Evolutionary conservation across 495 filamentous ascomycete species (phyloP).

Genomic region (Xylaria castorea): DNA sequence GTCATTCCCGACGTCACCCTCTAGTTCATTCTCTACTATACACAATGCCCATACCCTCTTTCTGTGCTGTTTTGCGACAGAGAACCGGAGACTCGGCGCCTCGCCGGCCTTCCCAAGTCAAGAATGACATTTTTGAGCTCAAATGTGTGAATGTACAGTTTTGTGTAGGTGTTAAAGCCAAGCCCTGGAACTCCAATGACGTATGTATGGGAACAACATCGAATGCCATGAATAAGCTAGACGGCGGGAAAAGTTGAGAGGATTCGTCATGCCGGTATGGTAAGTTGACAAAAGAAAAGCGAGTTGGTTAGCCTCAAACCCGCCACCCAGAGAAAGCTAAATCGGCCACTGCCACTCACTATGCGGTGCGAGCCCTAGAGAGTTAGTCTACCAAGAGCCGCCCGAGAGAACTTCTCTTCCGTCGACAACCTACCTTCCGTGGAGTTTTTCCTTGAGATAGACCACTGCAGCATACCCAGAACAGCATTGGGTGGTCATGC

Average conservation of each 20-base stretch:
- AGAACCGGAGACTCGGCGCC: background rate
- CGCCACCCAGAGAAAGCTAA: background rate
- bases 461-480: constrained; percentile 75
- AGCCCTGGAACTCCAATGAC: constrained; percentile 19
- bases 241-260: constrained; percentile 2
- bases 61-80: background rate
- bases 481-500: constrained; percentile 75
- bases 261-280: background rate
- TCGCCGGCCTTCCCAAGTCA: background rate
- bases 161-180: constrained; percentile 12
- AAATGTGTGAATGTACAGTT: constrained; percentile 21
- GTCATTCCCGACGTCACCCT: background rate
- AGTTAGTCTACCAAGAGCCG: background rate
- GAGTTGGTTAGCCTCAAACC: background rate
- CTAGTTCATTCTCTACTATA: constrained; percentile 21
- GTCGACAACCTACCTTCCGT: constrained; percentile 46
- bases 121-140: constrained; percentile 5
- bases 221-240: constrained; percentile 25
- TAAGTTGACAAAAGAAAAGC: constrained; percentile 12
- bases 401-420: no score
- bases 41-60: background rate
- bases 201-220: constrained; percentile 23
- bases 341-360: background rate
- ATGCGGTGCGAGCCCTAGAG: background rate
- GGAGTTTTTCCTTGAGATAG: constrained; percentile 69